phyloP scores from a whole-genome alignment of 2,329 filamentous ascomycete genomes.

The Penicillium freii region DNA sequence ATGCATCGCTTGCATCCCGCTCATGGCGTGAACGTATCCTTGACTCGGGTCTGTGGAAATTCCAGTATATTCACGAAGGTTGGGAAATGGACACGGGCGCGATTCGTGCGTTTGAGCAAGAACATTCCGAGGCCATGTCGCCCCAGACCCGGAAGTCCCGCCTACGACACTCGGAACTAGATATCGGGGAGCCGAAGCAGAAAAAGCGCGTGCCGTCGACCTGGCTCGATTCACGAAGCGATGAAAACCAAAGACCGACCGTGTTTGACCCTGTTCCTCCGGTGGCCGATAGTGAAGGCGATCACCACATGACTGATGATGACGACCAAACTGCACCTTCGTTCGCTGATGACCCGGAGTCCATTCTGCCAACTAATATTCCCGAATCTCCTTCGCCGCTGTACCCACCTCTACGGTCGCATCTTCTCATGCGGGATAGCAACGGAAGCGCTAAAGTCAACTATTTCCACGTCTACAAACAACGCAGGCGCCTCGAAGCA shows the following conservation, averaged over 20 bases:
- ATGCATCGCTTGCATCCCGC: conserved; percentile 73
- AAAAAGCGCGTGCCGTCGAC: conserved; percentile 53
- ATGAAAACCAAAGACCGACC: not conserved
- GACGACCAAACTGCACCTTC: conserved; percentile 22
- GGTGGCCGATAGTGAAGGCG: conserved; percentile 38
- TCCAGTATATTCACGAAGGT: conserved; percentile 78
- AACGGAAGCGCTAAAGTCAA: conserved; percentile 61
- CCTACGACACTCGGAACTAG: conserved; percentile 47
- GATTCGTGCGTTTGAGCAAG: conserved; percentile 64
- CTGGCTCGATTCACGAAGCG: conserved; percentile 43
- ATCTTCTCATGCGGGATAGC: conserved; percentile 33
- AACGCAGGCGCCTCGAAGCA: conserved; percentile 77
- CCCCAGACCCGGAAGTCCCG: conserved; percentile 48
- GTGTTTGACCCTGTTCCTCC: conserved; percentile 1
- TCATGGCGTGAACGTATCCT: conserved; percentile 78
- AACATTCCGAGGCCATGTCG: conserved; percentile 40
- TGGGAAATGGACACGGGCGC: conserved; percentile 72
- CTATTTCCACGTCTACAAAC: conserved; percentile 91
- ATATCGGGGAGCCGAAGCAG: conserved; percentile 50
- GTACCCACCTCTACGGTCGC: conserved; percentile 29
- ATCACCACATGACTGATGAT: conserved; percentile 46
- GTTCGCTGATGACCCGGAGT: conserved; percentile 17
- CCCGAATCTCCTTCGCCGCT: conserved; percentile 13
- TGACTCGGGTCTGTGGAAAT: conserved; percentile 83
- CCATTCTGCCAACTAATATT: conserved; percentile 9